Conservation (phyloP, 208 protist genomes). For the Naegleria fowleri region DNA sequence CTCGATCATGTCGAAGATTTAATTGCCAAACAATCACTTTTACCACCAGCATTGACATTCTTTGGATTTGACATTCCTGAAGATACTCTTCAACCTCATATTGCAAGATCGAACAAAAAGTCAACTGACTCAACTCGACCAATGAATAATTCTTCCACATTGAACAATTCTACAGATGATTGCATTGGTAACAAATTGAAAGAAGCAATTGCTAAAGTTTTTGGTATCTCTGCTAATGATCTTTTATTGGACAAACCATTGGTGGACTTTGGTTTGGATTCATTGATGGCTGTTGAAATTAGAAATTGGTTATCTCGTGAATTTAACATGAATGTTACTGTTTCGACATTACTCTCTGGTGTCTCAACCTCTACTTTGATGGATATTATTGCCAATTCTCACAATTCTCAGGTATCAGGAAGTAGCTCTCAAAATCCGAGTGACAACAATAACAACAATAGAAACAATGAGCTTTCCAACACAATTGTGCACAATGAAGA, state of each 20-base stretch:
- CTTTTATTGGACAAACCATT: slow-evolving; percentile 32
- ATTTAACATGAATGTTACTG: background rate
- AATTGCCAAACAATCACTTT: background rate
- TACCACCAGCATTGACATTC: background rate
- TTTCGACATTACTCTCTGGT: background rate
- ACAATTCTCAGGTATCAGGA: too few relatives aligned
- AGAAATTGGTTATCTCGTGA: slow-evolving; percentile 19
- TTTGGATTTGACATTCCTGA: background rate
- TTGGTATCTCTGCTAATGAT: background rate
- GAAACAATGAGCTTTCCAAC: background rate
- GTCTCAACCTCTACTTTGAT: background rate
- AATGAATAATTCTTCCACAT: background rate
- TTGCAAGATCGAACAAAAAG: background rate
- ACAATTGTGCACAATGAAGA: background rate
- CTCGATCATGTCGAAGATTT: background rate
- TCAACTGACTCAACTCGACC: background rate
- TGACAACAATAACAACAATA: background rate
- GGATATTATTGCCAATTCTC: background rate
- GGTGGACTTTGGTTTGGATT: slow-evolving; percentile 33
- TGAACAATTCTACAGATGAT: background rate
- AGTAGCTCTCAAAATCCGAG: background rate
- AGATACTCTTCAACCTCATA: background rate
- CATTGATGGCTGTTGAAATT: slow-evolving; percentile 36
- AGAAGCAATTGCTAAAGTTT: background rate
- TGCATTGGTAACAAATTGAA: background rate